Conservation (phyloP, 495 filamentous ascomycete species). For the Xylaria curta region DNA sequence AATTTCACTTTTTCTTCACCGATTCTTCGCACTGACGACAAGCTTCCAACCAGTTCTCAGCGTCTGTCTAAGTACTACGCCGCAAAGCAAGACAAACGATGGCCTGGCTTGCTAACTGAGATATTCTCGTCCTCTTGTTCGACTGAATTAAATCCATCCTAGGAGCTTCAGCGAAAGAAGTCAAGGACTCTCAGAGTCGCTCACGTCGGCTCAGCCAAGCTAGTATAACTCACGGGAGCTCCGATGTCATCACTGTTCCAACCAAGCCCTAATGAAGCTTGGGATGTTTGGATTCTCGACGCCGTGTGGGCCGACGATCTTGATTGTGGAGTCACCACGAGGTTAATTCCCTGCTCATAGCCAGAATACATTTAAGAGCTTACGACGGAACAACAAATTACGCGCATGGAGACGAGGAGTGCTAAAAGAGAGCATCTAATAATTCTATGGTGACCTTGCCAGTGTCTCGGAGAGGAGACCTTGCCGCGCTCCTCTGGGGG, state of each 20-base stretch:
- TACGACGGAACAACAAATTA: background rate
- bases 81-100: background rate
- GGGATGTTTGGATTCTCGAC: background rate
- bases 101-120: background rate
- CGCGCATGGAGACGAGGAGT: background rate
- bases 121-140: background rate
- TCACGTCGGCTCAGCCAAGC: background rate
- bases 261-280: background rate
- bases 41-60: background rate
- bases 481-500: background rate
- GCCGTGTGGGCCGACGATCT: slow-evolving; percentile 11
- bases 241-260: background rate
- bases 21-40: slow-evolving; percentile 35
- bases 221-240: background rate
- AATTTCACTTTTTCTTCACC: slow-evolving; percentile 40
- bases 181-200: background rate
- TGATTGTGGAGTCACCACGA: slow-evolving; percentile 4
- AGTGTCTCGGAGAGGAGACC: background rate
- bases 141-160: background rate
- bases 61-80: no score
- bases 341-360: slow-evolving; percentile 3
- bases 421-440: background rate
- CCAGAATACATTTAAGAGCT: slow-evolving; percentile 16
- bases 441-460: background rate
- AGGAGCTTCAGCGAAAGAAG: background rate